Percentiles rank a stretch among this genome's conserved stretches.
Conservation (phyloP, 2,329 filamentous ascomycete genomes). For the Trichoderma cornu-damae region DNA sequence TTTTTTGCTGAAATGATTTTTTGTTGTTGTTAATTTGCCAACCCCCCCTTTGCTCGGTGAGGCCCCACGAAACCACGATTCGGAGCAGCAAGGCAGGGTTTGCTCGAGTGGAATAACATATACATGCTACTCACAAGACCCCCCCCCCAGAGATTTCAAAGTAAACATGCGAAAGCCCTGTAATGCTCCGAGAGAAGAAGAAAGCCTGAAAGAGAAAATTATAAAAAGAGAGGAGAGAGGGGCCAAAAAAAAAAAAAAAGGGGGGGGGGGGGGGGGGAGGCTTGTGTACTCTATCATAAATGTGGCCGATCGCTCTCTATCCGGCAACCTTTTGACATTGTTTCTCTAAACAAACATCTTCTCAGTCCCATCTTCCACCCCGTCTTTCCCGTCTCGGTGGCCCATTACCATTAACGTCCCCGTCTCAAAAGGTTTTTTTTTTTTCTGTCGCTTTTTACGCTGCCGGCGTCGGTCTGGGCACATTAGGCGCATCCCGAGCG, state of each 20-base stretch:
- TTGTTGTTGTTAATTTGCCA: too few species aligned
- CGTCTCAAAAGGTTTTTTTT: neutral
- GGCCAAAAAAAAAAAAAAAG: conserved; percentile 9
- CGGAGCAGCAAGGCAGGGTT: too few species aligned
- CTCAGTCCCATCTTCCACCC: neutral
- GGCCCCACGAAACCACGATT: too few species aligned
- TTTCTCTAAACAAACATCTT: conserved; percentile 15
- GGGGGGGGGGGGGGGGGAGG: too few species aligned
- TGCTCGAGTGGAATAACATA: too few species aligned
- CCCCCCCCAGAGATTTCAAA: too few species aligned
- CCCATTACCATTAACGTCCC: neutral
- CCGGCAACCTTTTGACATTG: conserved; percentile 15
- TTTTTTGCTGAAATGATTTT: too few species aligned
- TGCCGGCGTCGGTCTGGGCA: conserved; percentile 21
- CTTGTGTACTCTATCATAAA: conserved; percentile 15
- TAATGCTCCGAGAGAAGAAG: too few species aligned
- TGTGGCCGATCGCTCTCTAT: conserved; percentile 17
- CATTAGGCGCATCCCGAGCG: conserved; percentile 27
- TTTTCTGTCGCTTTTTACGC: neutral
- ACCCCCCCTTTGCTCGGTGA: too few species aligned
- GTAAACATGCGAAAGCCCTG: too few species aligned
- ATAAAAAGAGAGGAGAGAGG: neutral
- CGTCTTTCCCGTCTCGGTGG: neutral
- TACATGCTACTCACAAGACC: too few species aligned
- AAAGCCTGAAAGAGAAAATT: neutral